Percentiles rank a stretch among this genome's conserved stretches.
Evolutionary conservation across 164 flowering plant genomes (phyloP).

Genomic region (Chimonanthus salicifolius): DNA sequence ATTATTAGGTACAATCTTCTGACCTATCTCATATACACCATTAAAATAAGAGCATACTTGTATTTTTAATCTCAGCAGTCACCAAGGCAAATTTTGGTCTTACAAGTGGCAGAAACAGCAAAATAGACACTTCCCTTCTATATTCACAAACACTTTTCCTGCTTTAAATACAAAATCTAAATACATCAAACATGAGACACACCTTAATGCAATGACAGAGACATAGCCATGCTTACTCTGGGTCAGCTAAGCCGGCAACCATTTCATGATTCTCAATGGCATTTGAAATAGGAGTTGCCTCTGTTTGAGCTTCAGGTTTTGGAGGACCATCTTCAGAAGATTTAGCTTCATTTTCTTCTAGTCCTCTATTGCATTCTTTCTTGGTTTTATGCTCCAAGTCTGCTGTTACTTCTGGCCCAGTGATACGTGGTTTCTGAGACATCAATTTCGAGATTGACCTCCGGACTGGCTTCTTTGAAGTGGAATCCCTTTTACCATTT

Average conservation of each 20-base stretch:
- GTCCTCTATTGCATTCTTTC: background rate
- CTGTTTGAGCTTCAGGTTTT: background rate
- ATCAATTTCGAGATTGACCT: conserved; percentile 42
- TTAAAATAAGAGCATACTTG: too few relatives aligned
- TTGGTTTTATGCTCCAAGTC: background rate
- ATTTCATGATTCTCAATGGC: background rate
- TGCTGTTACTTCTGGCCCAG: conserved; percentile 10
- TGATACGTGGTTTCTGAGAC: conserved; percentile 27
- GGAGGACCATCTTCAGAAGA: background rate
- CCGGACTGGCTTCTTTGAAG: conserved; percentile 28
- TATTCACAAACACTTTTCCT: background rate
- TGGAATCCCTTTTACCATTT: conserved; percentile 19
- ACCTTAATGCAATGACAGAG: background rate
- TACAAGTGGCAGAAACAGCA: background rate
- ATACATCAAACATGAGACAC: background rate
- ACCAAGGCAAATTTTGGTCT: background rate
- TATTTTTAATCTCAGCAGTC: background rate
- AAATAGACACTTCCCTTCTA: background rate
- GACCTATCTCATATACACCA: too few relatives aligned
- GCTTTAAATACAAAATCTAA: background rate
- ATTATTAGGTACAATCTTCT: too few relatives aligned
- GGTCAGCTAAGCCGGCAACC: background rate
- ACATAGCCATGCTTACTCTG: background rate
- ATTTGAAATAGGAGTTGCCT: background rate
- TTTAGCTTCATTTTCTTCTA: background rate